These are phyloP conservation scores for Camellia lanceoleosa DNA, from an alignment of 148 eudicot species.

Conservation along the genomic window DNA sequence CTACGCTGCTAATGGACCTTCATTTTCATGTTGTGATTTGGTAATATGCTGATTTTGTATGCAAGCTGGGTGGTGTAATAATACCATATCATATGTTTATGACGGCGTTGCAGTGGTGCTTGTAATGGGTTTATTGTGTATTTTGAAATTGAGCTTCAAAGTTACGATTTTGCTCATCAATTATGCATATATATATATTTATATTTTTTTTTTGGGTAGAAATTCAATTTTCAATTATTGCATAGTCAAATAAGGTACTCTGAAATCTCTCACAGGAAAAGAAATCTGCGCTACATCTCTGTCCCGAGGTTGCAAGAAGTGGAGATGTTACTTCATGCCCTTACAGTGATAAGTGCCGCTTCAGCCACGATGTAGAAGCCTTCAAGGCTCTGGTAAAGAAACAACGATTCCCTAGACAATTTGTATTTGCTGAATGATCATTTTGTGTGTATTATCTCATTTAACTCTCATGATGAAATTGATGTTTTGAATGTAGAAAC, in stretches of 20 bases:
- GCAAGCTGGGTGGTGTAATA: background rate
- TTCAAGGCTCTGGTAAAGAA: slow-evolving; percentile 63
- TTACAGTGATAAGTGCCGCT: slow-evolving; percentile 74
- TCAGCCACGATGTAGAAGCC: slow-evolving; percentile 83
- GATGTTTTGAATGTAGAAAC: slow-evolving; percentile 50
- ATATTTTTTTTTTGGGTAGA: background rate
- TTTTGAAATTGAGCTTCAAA: background rate
- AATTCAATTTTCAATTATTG: background rate
- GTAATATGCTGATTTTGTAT: background rate
- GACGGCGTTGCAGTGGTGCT: background rate
- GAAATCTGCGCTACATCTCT: slow-evolving; percentile 54
- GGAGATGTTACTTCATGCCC: slow-evolving; percentile 59
- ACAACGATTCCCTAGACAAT: background rate
- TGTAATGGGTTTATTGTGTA: slow-evolving; percentile 4
- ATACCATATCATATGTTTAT: background rate
- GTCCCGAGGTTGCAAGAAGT: slow-evolving; percentile 71
- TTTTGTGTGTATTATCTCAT: background rate
- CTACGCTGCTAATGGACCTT: no score
- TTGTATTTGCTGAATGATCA: background rate
- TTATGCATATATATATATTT: background rate
- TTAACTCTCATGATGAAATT: slow-evolving; percentile 8
- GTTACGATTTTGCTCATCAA: slow-evolving; percentile 1
- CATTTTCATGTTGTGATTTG: background rate
- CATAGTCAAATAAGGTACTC: background rate
- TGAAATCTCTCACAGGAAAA: slow-evolving; percentile 51